Evolutionary conservation across 805 yeast genomes (phyloP).

Genomic region (Starmerella bombi): DNA sequence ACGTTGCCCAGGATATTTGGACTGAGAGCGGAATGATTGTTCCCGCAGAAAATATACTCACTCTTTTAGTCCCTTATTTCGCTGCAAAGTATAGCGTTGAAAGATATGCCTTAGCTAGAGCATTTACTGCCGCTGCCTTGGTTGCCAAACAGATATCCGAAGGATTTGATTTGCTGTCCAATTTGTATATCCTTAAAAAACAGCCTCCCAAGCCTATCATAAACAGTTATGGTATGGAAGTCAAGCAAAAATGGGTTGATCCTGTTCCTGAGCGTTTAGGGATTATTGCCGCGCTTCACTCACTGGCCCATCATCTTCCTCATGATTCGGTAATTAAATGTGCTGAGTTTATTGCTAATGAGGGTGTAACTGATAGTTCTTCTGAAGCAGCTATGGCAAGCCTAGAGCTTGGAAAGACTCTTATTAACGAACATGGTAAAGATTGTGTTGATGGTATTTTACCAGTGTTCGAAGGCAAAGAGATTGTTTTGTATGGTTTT

Average conservation of each 20-base stretch:
- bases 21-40: slow-evolving; percentile 52
- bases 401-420: slow-evolving; percentile 74
- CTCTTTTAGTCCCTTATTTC: slow-evolving; percentile 37
- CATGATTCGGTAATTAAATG: slow-evolving; percentile 14
- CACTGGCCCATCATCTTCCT: slow-evolving; percentile 38
- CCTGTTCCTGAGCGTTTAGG: slow-evolving; percentile 81
- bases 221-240: slow-evolving; percentile 69
- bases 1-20: slow-evolving; percentile 74
- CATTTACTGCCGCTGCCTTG: slow-evolving; percentile 38
- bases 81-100: slow-evolving; percentile 35
- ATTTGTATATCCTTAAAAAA: slow-evolving; percentile 45
- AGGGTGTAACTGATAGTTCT: slow-evolving; percentile 57
- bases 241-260: slow-evolving; percentile 53
- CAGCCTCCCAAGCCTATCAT: slow-evolving; percentile 26
- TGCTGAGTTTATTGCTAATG: slow-evolving; percentile 34
- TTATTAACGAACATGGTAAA: slow-evolving; percentile 55
- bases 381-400: slow-evolving; percentile 40
- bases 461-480: slow-evolving; percentile 58
- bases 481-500: slow-evolving; percentile 75
- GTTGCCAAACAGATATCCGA: slow-evolving; percentile 18
- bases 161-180: slow-evolving; percentile 36
- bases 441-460: slow-evolving; percentile 56
- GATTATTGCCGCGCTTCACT: slow-evolving; percentile 51
- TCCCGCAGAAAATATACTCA: slow-evolving; percentile 27
- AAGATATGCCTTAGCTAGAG: slow-evolving; percentile 57